Base-by-base conservation (phyloP, 495 filamentous ascomycete species). In the Daldinia grandis region DNA sequence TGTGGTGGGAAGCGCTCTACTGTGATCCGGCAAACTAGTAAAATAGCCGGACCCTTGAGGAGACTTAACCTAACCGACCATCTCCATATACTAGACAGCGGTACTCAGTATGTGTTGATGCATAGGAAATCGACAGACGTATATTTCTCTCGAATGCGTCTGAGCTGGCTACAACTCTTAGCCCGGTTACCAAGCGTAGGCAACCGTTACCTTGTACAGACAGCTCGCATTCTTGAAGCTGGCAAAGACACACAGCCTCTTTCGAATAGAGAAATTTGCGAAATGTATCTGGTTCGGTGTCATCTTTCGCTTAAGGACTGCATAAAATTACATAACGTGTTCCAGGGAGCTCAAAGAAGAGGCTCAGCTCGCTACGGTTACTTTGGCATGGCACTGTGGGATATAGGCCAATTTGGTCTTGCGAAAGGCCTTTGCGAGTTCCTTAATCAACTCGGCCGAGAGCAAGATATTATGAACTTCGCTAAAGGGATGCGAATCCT, bases 91-190 rank as follows among this genome's bases (percentile, higher is more conserved):
- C 33, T 74, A 15, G 70, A 77, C 57, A 27, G 21, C 35, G 50
- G 40, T 21, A 74, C 64, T 21, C 50, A 62, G 27, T 58, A 27
- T 42, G 42, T 76, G 15, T 60, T 69, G 21, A 21, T 7, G n/a
- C 62, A 69, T 58, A 62, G 24, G 15, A 6, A 51, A 10, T 49
- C 59, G 21, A 59, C 54, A 44, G 58, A 58, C 12, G 1, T 62
- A 10, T 30, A 62, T 28, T 68, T 67, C 59, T 0, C 21, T 47
- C 38, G 62, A 14, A 55, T 71, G 47, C 75, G 75, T 42, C 47
- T 63, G 10, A 24, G 62, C 2, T 77, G 73, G 75, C 68, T 77
- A 25, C 65, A 64, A 25, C 50, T 77, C 27, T 49, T 77, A 19
- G 75, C 68, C 25, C 69, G 68, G 35, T 40, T 76, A 21, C 75